Conservation (phyloP, 2,329 filamentous ascomycete species). For the Trichophyton simii region DNA sequence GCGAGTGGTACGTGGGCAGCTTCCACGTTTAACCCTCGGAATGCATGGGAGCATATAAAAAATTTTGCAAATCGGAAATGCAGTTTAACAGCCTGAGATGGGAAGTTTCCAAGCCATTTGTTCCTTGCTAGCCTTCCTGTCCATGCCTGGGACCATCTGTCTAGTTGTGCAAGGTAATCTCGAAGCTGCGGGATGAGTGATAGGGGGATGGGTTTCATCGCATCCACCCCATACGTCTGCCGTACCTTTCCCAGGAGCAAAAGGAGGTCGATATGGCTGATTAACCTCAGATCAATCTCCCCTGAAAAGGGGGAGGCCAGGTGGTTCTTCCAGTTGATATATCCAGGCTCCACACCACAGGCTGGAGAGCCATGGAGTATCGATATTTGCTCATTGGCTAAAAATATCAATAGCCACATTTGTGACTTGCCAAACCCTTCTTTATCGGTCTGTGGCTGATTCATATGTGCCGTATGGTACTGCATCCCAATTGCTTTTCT, state of each 20-base stretch:
- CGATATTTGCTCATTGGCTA: constrained; percentile 12
- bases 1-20: constrained; percentile 22
- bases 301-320: constrained; percentile 32
- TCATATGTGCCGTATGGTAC: constrained; percentile 17
- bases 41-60: constrained; percentile 37
- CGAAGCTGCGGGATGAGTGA: constrained; percentile 12
- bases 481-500: constrained; percentile 35
- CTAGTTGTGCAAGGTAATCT: constrained; percentile 20
- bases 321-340: constrained; percentile 19
- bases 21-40: constrained; percentile 31
- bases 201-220: constrained; percentile 14
- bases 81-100: constrained; percentile 34
- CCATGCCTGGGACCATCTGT: constrained; percentile 20
- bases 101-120: constrained; percentile 34
- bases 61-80: constrained; percentile 40
- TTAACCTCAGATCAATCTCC: constrained; percentile 17
- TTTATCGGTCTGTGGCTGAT: constrained; percentile 9
- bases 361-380: constrained; percentile 8
- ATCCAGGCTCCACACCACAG: constrained; percentile 8
- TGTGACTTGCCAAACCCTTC: constrained; percentile 18
- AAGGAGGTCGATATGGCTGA: constrained; percentile 11
- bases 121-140: constrained; percentile 22
- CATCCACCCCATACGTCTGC: constrained; percentile 16
- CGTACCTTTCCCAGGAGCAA: constrained; percentile 9
- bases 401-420: constrained; percentile 31